phyloP scores from a whole-genome alignment of 768 basidiomycete genomes.

The Xerocomus potaroensis region DNA sequence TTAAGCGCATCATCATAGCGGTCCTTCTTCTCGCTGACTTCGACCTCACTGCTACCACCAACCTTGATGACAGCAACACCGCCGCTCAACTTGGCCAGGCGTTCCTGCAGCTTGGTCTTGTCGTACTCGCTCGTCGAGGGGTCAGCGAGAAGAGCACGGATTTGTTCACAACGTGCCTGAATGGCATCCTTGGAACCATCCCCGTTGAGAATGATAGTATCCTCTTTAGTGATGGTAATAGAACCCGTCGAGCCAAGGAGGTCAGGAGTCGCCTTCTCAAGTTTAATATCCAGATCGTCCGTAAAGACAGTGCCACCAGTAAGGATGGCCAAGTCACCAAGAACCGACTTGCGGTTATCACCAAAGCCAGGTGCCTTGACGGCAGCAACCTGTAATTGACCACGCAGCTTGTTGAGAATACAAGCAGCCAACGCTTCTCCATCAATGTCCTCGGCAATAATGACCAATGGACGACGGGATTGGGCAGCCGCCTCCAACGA shows the following conservation, averaged over 20 bases:
- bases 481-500: conserved; percentile 80
- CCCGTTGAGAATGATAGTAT: conserved; percentile 94
- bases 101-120: conserved; percentile 92
- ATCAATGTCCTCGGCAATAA: conserved; percentile 97
- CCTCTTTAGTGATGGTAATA: conserved; percentile 95
- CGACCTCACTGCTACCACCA: conserved; percentile 89
- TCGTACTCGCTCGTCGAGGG: conserved; percentile 89
- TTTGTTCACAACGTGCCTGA: conserved; percentile 92
- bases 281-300: conserved; percentile 94
- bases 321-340: conserved; percentile 94
- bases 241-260: conserved; percentile 88
- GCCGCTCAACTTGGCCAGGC: conserved; percentile 91
- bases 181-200: conserved; percentile 88
- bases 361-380: conserved; percentile 99
- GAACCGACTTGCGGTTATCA: conserved; percentile 98
- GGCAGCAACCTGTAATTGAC: conserved; percentile 89
- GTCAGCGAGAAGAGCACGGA: conserved; percentile 79
- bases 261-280: conserved; percentile 84
- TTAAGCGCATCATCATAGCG: conserved; percentile 96
- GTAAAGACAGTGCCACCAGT: conserved; percentile 98
- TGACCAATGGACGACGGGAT: conserved; percentile 84
- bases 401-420: conserved; percentile 98
- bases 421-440: conserved; percentile 97
- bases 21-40: conserved; percentile 99
- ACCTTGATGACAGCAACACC: conserved; percentile 99